Evolutionary conservation across 2,329 filamentous ascomycete genomes (phyloP), one percentile per base, ranked within the genome.

Genomic region (Beauveria varroae): DNA sequence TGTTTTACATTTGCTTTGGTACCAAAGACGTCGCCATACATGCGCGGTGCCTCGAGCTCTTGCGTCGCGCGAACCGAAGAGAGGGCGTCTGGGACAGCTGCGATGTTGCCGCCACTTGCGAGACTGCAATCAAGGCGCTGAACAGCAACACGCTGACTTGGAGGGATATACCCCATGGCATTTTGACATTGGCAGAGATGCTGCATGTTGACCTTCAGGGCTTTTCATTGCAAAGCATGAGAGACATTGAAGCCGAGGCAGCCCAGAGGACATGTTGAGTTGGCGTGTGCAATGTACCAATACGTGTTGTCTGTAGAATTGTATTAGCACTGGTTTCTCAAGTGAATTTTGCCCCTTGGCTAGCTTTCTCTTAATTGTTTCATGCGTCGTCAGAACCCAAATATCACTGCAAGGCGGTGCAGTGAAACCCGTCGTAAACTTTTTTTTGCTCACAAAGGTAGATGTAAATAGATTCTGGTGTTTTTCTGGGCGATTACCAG

Each of bases 71-170:
- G 3, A 50, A 62, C 10, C 46, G 66, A 12, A 53, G 67, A 12
- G 67, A 68, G 26, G 66, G 67, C 0, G 60, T 68, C 1, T 68
- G 67, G 66, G 67, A 68, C 34, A 68, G 66, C 41, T 61, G 62
- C 49, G 67, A 68, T 5, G 60, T 68, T 20, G 64, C 62, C 0
- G 57, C 61, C 26, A 60, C 67, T 24, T 16, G 51, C 34, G 34
- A 54, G 22, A 28, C 51, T 3, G 51, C 51, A 2, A 12, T 41
- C 16, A 8, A 37, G 22, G 51, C 51, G 7, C 34, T 54, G 22
- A n/a, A 26, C 16, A 28, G 16, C 8, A 41, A 41, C 16, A 41
- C 20, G 3, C n/a, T 54, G 2, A 1, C 37, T 4, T 54, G 51
- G 51, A 12, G 18, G 6, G 37, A 54, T 26, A 26, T 54, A 2